Base-by-base conservation (phyloP, 441 rosid genomes). In the Syzygium syzygioides region DNA sequence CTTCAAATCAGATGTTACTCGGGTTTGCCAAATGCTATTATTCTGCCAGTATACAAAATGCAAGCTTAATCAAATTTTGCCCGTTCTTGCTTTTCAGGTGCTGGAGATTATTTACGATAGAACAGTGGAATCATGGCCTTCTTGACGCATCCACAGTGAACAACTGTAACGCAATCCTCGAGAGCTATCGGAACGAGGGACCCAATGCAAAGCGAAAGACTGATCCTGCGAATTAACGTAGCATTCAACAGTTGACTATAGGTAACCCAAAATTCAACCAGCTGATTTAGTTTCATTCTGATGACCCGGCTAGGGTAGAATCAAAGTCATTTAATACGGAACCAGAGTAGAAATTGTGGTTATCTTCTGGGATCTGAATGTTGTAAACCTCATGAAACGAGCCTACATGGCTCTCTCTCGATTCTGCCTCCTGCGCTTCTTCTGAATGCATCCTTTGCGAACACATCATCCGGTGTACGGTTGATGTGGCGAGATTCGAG, bases 111-210 rank as follows among this genome's bases (percentile, higher is more conserved):
- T 95, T 95, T 87, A 93, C 94, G 96, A 92, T 94, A 87, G 94
- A 95, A 90, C 94, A 94, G 20, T 94, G 96, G 97, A 95, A 94
- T 91, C 97, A 95, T 7, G 97, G 97, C 56, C 95, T 94, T 86
- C 96, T 95, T 56, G 97, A 94, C 23, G 93, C 95, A 20, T 7
- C 87, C 90, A 91, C 95, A 6, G 93, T 95, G 95, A 94, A 95
- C 94, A 95, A 90, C 93, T 95, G 96, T 83, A 95, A 89, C 60
- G 45, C 87, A 76, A 93, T 94, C 79, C 95, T 95, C 4, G 92
- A 94, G 89, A 86, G 91, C 85, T 91, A 89, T 86, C 90, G 86
- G 32, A 89, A 89, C 9, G 90, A 85, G 48, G 95, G 88, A 59
- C 87, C 88, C 9, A 90, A 88, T 87, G 92, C 14, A 79, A 79